Conservation (phyloP, 1,284 basidiomycete species). For the Papiliotrema laurentii region DNA sequence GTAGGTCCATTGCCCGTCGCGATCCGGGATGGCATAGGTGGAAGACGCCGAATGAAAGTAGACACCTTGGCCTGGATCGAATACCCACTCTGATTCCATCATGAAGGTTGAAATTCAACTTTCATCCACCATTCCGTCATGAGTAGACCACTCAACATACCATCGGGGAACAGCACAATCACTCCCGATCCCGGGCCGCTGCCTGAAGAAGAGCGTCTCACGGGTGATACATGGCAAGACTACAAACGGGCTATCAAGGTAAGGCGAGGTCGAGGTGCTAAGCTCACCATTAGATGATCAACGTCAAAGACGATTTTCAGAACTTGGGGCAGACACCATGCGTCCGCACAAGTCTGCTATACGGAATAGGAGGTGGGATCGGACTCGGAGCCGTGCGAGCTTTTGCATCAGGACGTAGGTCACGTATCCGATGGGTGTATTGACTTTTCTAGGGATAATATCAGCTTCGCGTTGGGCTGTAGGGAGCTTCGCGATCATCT, state of each 20-base stretch:
- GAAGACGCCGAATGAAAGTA: slow-evolving; percentile 26
- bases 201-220: slow-evolving; percentile 12
- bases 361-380: slow-evolving; percentile 42
- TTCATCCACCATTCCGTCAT: too few species aligned
- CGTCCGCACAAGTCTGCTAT: slow-evolving; percentile 40
- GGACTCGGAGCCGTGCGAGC: slow-evolving; percentile 41
- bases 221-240: slow-evolving; percentile 14
- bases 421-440: background rate
- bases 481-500: slow-evolving; percentile 34
- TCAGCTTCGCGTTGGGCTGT: slow-evolving; percentile 42
- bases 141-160: slow-evolving; percentile 23
- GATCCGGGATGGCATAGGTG: slow-evolving; percentile 23
- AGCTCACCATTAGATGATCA: slow-evolving; percentile 9
- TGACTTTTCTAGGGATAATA: slow-evolving; percentile 10
- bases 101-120: too few species aligned
- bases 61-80: slow-evolving; percentile 13
- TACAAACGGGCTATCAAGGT: background rate
- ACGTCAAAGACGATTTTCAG: slow-evolving; percentile 14
- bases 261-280: background rate
- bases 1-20: slow-evolving; percentile 23
- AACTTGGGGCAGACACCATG: slow-evolving; percentile 41
- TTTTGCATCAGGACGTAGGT: slow-evolving; percentile 39
- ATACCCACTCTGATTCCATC: slow-evolving; percentile 17
- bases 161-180: slow-evolving; percentile 26
- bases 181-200: slow-evolving; percentile 12